Conservation (phyloP, 306 rosid species). For the Mucuna pruriens region DNA sequence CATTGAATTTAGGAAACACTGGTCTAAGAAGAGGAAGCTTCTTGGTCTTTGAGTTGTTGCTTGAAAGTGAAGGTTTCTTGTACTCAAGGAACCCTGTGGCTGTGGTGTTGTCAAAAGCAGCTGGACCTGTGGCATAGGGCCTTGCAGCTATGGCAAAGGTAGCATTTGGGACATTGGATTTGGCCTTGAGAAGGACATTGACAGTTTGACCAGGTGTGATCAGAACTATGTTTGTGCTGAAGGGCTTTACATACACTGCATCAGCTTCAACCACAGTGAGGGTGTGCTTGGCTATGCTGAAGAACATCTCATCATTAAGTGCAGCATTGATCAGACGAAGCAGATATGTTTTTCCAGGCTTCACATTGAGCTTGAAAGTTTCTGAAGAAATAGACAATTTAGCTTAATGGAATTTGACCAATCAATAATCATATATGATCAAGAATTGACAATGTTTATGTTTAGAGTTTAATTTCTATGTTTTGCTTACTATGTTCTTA, state of each 20-base stretch:
- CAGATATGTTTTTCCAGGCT: conserved; percentile 65
- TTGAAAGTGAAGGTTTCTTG: conserved; percentile 37
- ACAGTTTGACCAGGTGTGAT: conserved; percentile 79
- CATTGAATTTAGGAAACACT: conserved; percentile 63
- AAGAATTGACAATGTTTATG: background rate
- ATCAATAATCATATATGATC: background rate
- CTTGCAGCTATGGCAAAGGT: conserved; percentile 61
- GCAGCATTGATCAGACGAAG: conserved; percentile 70
- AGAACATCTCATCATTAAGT: conserved; percentile 69
- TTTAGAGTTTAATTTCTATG: background rate
- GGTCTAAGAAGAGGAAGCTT: conserved; percentile 57
- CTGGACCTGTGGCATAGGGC: conserved; percentile 69
- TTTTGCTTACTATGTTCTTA: background rate
- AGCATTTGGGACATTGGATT: conserved; percentile 55
- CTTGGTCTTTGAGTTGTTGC: conserved; percentile 33
- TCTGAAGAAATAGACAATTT: conserved; percentile 41
- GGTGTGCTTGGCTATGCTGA: conserved; percentile 77
- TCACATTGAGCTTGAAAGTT: conserved; percentile 65
- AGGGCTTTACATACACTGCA: conserved; percentile 71
- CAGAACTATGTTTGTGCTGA: conserved; percentile 53
- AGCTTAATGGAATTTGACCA: background rate
- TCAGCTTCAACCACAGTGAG: conserved; percentile 75
- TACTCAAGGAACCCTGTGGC: conserved; percentile 65
- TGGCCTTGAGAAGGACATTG: conserved; percentile 66
- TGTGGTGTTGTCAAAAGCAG: conserved; percentile 71